Base-by-base conservation (phyloP, 768 basidiomycete species). In the Phylloporus arenicola region DNA sequence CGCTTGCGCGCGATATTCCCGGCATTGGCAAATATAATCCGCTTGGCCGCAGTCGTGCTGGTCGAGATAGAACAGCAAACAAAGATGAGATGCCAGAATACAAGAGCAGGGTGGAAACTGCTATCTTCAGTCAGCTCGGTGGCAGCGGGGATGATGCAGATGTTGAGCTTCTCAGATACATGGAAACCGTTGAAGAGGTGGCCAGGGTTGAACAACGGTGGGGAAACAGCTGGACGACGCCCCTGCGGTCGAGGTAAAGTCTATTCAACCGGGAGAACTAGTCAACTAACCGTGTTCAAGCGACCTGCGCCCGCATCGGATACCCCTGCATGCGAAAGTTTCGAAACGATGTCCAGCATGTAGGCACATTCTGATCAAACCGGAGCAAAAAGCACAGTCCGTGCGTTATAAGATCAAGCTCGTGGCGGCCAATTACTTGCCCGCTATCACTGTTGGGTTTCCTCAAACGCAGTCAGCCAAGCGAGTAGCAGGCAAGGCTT, bases 371-470 rank as follows among this genome's bases (percentile, higher is more conserved):
- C 80, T 99, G 55, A 96, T 97, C 70, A 96, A 97, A 65, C 96
- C 96, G 4, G 96, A 99, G 66, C 88, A 94, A 63, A 99, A 99
- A 64, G 87, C 93, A 0, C 91, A 92, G 58, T 92, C 90, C 16
- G 86, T 89, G 33, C 82, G 92, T 16, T 97, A 86, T 77, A 97
- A 97, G 71, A 97, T 99, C 70, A 98, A 98, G 69, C 83, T 98
- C 45, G 90, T 95, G 50, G 96, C 95, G 0, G 82, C 90, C 25
- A 95, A 88, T 65, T 98, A 98, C 69, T 75, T 99, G 14, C 96
- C 96, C 1, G 80, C 86, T 3, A 88, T 98, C 29, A 79, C 82
- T 6, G 80, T 92, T 31, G 68, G 77, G 33, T 74, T 90, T 30
- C 86, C 88, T 19, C 83, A 81, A 53, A 70, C 72, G 9, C 74